Base-by-base conservation (phyloP, 768 basidiomycete species). In the Kondoa subrosea region DNA sequence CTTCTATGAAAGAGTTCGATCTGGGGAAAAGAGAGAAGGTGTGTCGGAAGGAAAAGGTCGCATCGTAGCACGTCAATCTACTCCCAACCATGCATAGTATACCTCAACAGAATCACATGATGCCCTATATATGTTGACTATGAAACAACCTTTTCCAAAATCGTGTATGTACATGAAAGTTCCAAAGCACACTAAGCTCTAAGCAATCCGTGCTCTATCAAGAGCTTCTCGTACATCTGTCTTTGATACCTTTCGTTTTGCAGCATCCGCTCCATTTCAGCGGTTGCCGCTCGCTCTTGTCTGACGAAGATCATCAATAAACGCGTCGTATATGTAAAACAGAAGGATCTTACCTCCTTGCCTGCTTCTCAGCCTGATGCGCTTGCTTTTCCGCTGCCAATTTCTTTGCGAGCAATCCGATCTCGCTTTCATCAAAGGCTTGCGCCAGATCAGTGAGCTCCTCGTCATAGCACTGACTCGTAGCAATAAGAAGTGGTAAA, bases 1-100 rank as follows among this genome's bases (percentile, higher is more conserved):
- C 50, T 97, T 89, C 74, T 99, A 97, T 73, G 93, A 99, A 80
- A 82, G 85, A 58, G 80, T 85, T 76, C 78, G 58, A 31, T 4
- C 58, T 21, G 40, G 64, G 16, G 21, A 8, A 50, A 50, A 21
- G 8, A 21, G 21, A 50, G 40, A 50, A 50, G 40, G 12, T 50
- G 40, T 8, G 40, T 21, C 8, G 21, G 40, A 8, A 50, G 40
- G 12, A 50, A 50, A 50, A 50, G 40, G 40, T 8, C 40, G 40
- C 40, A 50, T 50, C 8, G 40, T 50, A 50, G 8, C 40, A 8
- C 40, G 40, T 50, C 40, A 50, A 21, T 50, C 40, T 8, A 8
- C 40, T 8, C 40, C 40, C 40, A 21, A 8, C 12, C 8, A 50
- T 50, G 40, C 40, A 50, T 50, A 50, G 40, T 50, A 21, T 50